Evolutionary conservation across 2,329 filamentous ascomycete species (phyloP).

Genomic region (Curvularia eragrostidis): DNA sequence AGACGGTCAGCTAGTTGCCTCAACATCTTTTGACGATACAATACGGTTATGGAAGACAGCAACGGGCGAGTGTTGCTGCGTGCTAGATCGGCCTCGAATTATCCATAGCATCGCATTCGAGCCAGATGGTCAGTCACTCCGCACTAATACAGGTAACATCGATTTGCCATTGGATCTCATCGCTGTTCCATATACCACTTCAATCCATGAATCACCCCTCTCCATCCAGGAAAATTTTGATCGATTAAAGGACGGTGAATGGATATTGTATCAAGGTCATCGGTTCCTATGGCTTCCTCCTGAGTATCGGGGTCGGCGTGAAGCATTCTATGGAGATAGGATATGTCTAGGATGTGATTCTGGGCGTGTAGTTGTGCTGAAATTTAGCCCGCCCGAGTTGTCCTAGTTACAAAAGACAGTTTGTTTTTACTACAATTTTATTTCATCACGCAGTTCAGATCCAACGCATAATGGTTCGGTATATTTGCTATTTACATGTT

Average conservation of each 20-base stretch:
- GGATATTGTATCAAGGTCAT: neutral
- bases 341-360: neutral
- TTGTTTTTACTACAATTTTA: neutral
- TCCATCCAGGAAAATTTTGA: neutral
- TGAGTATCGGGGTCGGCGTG: neutral
- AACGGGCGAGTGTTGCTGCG: neutral
- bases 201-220: neutral
- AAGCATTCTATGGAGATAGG: neutral
- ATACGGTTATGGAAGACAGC: no score
- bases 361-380: neutral
- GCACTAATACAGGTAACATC: neutral
- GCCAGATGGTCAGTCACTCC: neutral
- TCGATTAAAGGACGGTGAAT: no score
- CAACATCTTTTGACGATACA: no score
- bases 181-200: neutral
- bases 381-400: neutral
- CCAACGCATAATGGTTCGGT: neutral
- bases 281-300: conserved; percentile 2
- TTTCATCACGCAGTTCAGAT: neutral
- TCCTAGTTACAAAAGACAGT: neutral
- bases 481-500: neutral
- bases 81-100: neutral
- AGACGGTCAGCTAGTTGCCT: no score
- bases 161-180: neutral
- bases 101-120: neutral